Evolutionary conservation across 2,329 filamentous ascomycete genomes (phyloP).

Genomic region (Pseudogymnoascus pannorum): DNA sequence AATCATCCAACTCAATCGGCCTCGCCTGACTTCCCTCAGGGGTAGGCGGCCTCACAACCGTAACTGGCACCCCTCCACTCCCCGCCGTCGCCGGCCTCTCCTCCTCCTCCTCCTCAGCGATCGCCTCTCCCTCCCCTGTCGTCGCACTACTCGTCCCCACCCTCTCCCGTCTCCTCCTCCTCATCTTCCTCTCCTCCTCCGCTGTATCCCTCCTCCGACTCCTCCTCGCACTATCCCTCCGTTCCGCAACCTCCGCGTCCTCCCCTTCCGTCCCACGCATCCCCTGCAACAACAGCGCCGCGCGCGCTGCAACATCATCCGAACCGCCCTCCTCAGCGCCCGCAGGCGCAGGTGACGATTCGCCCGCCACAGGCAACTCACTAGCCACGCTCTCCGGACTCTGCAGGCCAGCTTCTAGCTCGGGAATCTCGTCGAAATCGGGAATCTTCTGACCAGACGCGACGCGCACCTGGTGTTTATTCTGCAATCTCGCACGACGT

Average conservation of each 20-base stretch:
- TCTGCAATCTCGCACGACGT: constrained; percentile 79
- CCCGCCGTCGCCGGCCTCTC: neutral
- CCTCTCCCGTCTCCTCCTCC: constrained; percentile 61
- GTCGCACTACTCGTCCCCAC: constrained; percentile 23
- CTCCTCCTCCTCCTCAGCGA: neutral
- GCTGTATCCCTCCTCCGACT: constrained; percentile 55
- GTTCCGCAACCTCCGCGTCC: constrained; percentile 44
- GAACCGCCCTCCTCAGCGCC: constrained; percentile 36
- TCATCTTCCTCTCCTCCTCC: constrained; percentile 65
- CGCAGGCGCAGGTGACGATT: constrained; percentile 24
- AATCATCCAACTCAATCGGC: neutral
- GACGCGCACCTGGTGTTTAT: constrained; percentile 80
- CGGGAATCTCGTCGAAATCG: constrained; percentile 57
- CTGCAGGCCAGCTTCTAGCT: constrained; percentile 44
- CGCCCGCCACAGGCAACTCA: constrained; percentile 27
- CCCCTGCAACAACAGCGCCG: constrained; percentile 75
- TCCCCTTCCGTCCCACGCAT: constrained; percentile 59
- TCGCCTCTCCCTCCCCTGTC: neutral
- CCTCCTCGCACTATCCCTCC: constrained; percentile 55
- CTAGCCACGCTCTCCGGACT: constrained; percentile 40
- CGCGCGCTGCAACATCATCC: constrained; percentile 76
- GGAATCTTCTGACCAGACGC: constrained; percentile 86
- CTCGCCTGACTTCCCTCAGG: neutral
- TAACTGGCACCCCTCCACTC: neutral
- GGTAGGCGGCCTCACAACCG: neutral